Evolutionary conservation across 495 filamentous ascomycete genomes (phyloP), one percentile per base, ranked within the genome.

Genomic region (Pyronema domesticum): DNA sequence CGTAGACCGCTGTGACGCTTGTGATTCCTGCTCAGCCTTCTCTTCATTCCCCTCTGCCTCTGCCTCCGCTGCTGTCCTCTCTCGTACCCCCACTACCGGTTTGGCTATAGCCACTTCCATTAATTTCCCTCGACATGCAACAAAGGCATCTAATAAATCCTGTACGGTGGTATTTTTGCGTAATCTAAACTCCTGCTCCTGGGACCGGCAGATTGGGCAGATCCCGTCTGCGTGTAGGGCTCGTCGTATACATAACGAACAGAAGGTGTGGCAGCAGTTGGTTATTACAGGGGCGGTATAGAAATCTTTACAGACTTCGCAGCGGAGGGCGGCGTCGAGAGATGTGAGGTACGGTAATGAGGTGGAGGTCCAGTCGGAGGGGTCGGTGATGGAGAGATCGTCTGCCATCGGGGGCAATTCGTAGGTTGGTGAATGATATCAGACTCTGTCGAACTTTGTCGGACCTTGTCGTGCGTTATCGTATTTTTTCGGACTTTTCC

Each of bases 241-340:
- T 51, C 87, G 73, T 13, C 91, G 84, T 57, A 98, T 95, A 67
- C 91, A 99, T 33, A 89, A 68, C 13, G 88, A 95, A 73, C 91
- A 99, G 65, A 99, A 99, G 0, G 91, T 95, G 67, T 99, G 91
- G 42, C 78, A 83, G 73, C 91, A 99, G 0, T 82, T 82, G 0
- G 91, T 99, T 52, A 95, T 80, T 73, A 99, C 89, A 0, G 91
- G 91, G 18, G 85, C 88, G 56, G 78, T 76, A 71, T 83, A 96
- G 68, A 95, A 93, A 67, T 99, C 91, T 69, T 95, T 96, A 76
- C 91, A 99, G 55, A 99, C 82, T 62, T 95, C 83, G 68, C 91
- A 99, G 58, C 89, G 85, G 13, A 99, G 75, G 13, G 85, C 78
- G 40, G 85, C 78, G 62, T 99, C 91, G 53, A 99, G 76, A 6